These are phyloP conservation scores for Sanchytrium tribonematis DNA, from an alignment of 371 early-diverging fungal species.

Conservation along the genomic window DNA sequence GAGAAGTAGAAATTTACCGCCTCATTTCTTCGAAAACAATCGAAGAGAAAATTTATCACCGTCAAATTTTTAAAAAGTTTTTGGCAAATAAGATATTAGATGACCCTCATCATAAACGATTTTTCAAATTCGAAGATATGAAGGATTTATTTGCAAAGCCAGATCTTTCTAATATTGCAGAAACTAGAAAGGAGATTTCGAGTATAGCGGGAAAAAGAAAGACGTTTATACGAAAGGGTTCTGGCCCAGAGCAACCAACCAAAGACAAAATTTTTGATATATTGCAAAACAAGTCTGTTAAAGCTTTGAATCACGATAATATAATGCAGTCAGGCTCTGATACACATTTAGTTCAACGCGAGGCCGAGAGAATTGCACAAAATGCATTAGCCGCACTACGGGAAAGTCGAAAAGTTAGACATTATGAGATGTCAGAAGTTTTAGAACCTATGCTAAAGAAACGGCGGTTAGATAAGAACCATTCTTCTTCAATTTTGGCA, in stretches of 20 bases:
- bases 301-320: constrained; percentile 56
- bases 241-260: background rate
- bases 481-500: too few species aligned
- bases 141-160: constrained; percentile 35
- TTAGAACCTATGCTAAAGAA: too few species aligned
- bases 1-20: constrained; percentile 73
- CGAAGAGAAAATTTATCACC: constrained; percentile 87
- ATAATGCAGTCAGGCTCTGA: constrained; percentile 37
- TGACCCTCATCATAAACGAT: constrained; percentile 63
- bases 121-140: constrained; percentile 37
- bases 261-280: background rate
- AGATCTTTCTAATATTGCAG: constrained; percentile 47
- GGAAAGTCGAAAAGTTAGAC: too few species aligned
- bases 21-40: constrained; percentile 90
- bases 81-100: constrained; percentile 76
- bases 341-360: constrained; percentile 35
- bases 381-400: constrained; percentile 19
- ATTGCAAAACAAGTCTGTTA: constrained; percentile 10
- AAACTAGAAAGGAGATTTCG: constrained; percentile 20
- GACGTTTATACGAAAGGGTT: background rate
- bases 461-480: too few species aligned
- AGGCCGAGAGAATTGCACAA: constrained; percentile 29
- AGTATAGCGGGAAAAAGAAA: constrained; percentile 2
- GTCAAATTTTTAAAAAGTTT: constrained; percentile 84
- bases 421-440: too few species aligned